Evolutionary conservation across 108 stramenopile genomes (phyloP), one percentile per base, ranked within the genome.

Genomic region (Parmales sp.): DNA sequence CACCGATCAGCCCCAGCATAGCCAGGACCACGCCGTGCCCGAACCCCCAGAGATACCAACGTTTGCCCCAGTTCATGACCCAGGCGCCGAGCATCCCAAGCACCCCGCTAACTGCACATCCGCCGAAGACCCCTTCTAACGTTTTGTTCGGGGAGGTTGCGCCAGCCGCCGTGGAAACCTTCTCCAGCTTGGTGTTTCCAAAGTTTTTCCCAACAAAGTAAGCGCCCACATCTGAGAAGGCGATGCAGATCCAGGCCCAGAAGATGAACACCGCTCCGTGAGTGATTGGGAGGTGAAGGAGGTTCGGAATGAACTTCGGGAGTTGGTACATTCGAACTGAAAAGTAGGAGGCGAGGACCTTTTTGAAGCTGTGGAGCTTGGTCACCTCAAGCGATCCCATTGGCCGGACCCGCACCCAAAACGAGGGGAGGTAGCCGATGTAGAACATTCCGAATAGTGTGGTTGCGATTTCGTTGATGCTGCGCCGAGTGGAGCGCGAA

Each of bases 371-470:
- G 1, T 88, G 88, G 2, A 34, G 54, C 28, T 50, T 6, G 18
- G 19, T 22, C 20, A 22, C 6, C 5, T 6, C 6, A 22, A 11
- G 29, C 9, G 20, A 11, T 3, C 54, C 54, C 29, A 60, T 5
- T 16, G 20, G 13, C 4, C 54, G 8, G 3, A 60, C 31, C n/a
- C 94, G 86, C 7, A 95, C 92, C 93, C 95, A 97, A 74, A 91
- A 97, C 39, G 80, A 82, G 9, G 95, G 95, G 46, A 95, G 81
- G 67, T 97, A 97, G 19, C 92, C 96, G 37, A 91, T 71, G 73
- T 95, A 98, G 76, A 98, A 94, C 86, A 98, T 92, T 0, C 97
- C 97, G 38, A 95, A 86, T 66, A 98, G 90, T 0, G 97, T 93
- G 0, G 97, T 92, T 16, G 92, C 89, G 71, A 98, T 95, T 70